A percentile compares a stretch with the other conserved stretches of the same genome.
Conservation (phyloP, 805 yeast genomes). For the Cyberlindnera xishuangbannaensis region DNA sequence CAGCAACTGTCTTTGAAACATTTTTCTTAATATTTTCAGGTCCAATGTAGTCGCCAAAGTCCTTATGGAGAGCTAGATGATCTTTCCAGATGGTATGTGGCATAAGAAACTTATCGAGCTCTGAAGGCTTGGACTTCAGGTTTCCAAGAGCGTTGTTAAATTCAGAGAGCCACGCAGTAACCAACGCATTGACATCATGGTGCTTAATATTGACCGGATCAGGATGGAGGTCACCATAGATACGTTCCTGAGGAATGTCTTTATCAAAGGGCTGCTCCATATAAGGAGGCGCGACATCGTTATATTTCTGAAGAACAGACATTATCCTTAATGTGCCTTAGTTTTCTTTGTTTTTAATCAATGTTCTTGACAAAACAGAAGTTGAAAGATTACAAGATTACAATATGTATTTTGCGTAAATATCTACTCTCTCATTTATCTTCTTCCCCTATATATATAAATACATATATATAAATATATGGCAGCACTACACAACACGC, state of each 20-base stretch:
- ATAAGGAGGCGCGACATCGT: conserved; percentile 25
- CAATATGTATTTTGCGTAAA: not conserved
- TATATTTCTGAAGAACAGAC: conserved; percentile 5
- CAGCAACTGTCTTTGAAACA: conserved; percentile 11
- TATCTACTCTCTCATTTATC: too few relatives aligned
- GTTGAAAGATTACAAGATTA: too few relatives aligned
- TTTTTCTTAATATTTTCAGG: conserved; percentile 24
- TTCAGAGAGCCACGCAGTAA: conserved; percentile 27
- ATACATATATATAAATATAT: too few relatives aligned
- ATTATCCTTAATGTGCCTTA: too few relatives aligned
- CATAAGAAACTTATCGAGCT: conserved; percentile 22
- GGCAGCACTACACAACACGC: too few relatives aligned
- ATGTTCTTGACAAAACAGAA: too few relatives aligned
- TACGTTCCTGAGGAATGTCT: conserved; percentile 24
- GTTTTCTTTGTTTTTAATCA: too few relatives aligned
- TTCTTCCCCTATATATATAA: not conserved
- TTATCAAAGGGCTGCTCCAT: conserved; percentile 19
- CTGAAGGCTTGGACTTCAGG: conserved; percentile 9
- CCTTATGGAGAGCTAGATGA: conserved; percentile 30
- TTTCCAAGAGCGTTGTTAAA: conserved; percentile 24
- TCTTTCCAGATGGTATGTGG: conserved; percentile 34
- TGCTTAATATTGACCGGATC: conserved; percentile 25
- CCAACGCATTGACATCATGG: conserved; percentile 22
- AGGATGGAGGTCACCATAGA: conserved; percentile 26
- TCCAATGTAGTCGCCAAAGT: conserved; percentile 30